phyloP scores from a whole-genome alignment of 371 early-diverging fungal species.

The Apophysomyces trapeziformis region DNA sequence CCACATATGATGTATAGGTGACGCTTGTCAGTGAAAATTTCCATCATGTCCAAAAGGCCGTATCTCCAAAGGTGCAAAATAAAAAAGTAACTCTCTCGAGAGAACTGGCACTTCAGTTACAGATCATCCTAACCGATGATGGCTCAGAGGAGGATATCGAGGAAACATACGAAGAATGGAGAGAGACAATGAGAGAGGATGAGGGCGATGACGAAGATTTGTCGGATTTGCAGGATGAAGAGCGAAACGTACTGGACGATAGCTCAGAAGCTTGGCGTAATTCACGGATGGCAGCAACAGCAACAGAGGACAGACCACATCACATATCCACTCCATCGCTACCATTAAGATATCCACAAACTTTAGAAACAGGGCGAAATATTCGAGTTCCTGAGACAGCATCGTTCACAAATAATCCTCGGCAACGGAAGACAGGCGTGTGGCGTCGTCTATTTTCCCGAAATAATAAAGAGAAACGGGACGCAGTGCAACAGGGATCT shows the following conservation, averaged over 20 bases:
- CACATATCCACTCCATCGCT: neutral
- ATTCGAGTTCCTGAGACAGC: neutral
- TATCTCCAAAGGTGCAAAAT: slow-evolving; percentile 7
- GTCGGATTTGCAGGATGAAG: neutral
- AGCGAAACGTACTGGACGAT: slow-evolving; percentile 14
- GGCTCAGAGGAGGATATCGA: slow-evolving; percentile 17
- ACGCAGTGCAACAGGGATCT: neutral
- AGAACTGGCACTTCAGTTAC: slow-evolving; percentile 26
- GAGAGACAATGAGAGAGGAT: slow-evolving; percentile 27
- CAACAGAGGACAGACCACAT: neutral
- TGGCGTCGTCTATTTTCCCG: slow-evolving; percentile 41
- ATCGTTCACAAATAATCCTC: neutral
- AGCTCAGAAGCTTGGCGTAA: neutral
- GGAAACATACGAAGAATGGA: slow-evolving; percentile 31
- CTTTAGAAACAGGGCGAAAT: too few species aligned
- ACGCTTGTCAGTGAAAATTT: slow-evolving; percentile 38
- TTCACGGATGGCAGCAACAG: neutral
- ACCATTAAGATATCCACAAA: neutral
- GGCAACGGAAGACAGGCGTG: slow-evolving; percentile 13
- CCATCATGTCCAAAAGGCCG: slow-evolving; percentile 23
- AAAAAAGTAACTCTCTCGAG: slow-evolving; percentile 32
- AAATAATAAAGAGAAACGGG: slow-evolving; percentile 27
- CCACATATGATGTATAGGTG: slow-evolving; percentile 22
- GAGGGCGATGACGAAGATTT: slow-evolving; percentile 2
- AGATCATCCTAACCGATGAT: slow-evolving; percentile 30